Evolutionary conservation across 345 rosid genomes (phyloP).

Genomic region (Populus alba): DNA sequence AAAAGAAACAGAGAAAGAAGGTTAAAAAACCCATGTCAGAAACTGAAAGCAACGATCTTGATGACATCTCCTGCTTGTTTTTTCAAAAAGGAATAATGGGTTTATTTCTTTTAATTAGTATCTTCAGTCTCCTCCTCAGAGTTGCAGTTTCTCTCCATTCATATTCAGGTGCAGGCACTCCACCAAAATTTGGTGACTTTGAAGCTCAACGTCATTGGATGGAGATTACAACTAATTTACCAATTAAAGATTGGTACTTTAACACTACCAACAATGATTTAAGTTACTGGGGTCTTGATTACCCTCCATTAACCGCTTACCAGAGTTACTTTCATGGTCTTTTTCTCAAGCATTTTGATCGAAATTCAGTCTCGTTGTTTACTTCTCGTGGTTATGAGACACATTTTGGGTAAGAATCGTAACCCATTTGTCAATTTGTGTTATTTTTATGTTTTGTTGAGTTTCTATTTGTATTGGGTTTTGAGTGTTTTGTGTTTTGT

Average conservation of each 20-base stretch:
- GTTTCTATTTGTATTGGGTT: background rate
- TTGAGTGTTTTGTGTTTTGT: conserved; percentile 10
- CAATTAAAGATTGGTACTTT: conserved; percentile 60
- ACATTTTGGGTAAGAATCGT: conserved; percentile 56
- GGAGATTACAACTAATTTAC: conserved; percentile 90
- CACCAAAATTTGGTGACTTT: conserved; percentile 86
- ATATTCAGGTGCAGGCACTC: conserved; percentile 77
- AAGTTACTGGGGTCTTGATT: conserved; percentile 93
- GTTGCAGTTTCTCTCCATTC: conserved; percentile 63
- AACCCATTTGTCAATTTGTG: background rate
- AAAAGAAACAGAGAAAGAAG: conserved; percentile 24
- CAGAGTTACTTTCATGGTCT: conserved; percentile 86
- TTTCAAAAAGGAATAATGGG: conserved; percentile 38
- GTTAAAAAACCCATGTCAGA: conserved; percentile 10
- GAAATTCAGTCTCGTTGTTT: conserved; percentile 62
- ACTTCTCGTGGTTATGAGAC: conserved; percentile 77
- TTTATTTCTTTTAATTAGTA: conserved; percentile 48
- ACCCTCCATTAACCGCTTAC: conserved; percentile 94
- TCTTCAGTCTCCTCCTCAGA: conserved; percentile 70
- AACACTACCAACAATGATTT: conserved; percentile 71
- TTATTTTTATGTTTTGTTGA: background rate
- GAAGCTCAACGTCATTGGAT: conserved; percentile 99
- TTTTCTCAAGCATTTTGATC: conserved; percentile 57
- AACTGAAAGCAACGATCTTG: conserved; percentile 6
- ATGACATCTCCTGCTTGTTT: conserved; percentile 44